These are phyloP conservation scores for Aspergillus piperis DNA, from an alignment of 2,329 filamentous ascomycete species.

Conservation along the genomic window DNA sequence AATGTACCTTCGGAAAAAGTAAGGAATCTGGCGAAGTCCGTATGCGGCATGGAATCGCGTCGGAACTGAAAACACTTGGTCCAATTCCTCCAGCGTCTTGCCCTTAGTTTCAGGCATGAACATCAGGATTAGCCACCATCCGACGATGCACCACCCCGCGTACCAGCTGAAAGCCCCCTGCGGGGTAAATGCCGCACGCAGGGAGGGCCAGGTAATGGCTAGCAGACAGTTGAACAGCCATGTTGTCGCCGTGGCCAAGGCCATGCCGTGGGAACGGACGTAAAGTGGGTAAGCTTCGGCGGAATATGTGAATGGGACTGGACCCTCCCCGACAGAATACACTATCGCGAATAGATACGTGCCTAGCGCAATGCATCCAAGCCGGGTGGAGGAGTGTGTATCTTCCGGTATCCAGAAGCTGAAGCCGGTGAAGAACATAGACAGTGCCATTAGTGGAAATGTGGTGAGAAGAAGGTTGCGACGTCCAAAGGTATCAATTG, in stretches of 20 bases:
- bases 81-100: slow-evolving; percentile 50
- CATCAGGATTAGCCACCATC: slow-evolving; percentile 49
- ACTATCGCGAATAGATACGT: slow-evolving; percentile 48
- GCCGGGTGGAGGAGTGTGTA: slow-evolving; percentile 34
- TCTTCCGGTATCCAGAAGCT: slow-evolving; percentile 53
- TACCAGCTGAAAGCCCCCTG: slow-evolving; percentile 58
- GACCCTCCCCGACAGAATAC: slow-evolving; percentile 61
- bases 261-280: slow-evolving; percentile 64
- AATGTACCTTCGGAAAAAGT: slow-evolving; percentile 39
- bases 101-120: slow-evolving; percentile 46
- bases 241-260: slow-evolving; percentile 62
- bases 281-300: slow-evolving; percentile 68
- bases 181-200: slow-evolving; percentile 50
- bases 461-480: slow-evolving; percentile 64
- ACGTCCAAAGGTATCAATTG: slow-evolving; percentile 68
- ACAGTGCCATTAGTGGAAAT: slow-evolving; percentile 64
- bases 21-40: slow-evolving; percentile 41
- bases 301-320: slow-evolving; percentile 67
- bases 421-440: slow-evolving; percentile 56
- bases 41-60: slow-evolving; percentile 47
- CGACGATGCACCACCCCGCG: slow-evolving; percentile 45
- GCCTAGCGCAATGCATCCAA: slow-evolving; percentile 46
- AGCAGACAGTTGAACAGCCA: slow-evolving; percentile 61
- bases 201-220: slow-evolving; percentile 55
- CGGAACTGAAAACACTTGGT: slow-evolving; percentile 57